A percentile compares a stretch with the other conserved stretches of the same genome.
Conservation (phyloP, 176 grass and related monocot genomes). For the Alopecurus myosuroides region DNA sequence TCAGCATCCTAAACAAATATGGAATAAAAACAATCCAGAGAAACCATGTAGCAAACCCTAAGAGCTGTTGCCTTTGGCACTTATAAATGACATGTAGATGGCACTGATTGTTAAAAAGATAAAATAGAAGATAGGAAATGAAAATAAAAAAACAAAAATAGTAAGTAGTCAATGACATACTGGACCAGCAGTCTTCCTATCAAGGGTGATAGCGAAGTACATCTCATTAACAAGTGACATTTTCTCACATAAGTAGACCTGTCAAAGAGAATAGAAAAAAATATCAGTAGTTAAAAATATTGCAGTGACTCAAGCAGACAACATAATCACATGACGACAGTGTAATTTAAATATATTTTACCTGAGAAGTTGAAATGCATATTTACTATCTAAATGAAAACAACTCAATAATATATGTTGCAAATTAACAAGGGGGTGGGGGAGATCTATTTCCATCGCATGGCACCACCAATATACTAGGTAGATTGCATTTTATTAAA, state of each 20-base stretch:
- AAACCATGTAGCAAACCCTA: not conserved
- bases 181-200: conserved; percentile 83
- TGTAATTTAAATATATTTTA: not conserved
- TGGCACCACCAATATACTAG: not conserved
- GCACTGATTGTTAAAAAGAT: not conserved
- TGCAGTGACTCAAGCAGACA: conserved; percentile 4
- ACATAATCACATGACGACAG: not conserved
- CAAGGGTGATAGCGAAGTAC: conserved; percentile 99
- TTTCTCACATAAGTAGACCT: conserved; percentile 98
- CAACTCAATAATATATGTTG: not conserved
- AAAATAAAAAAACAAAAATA: conserved; percentile 5
- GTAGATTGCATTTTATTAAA: not conserved
- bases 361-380: not conserved
- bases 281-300: conserved; percentile 11
- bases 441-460: not conserved
- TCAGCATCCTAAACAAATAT: not conserved
- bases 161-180: conserved; percentile 45
- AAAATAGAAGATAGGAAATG: not conserved
- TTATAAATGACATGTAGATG: not conserved
- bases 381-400: not conserved
- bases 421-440: not conserved
- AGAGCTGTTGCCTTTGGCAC: not conserved
- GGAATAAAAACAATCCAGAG: not conserved
- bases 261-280: conserved; percentile 27
- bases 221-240: conserved; percentile 97